Evolutionary conservation across 805 yeast genomes (phyloP), one percentile per base, ranked within the genome.

Genomic region (Metschnikowia colocasiae): DNA sequence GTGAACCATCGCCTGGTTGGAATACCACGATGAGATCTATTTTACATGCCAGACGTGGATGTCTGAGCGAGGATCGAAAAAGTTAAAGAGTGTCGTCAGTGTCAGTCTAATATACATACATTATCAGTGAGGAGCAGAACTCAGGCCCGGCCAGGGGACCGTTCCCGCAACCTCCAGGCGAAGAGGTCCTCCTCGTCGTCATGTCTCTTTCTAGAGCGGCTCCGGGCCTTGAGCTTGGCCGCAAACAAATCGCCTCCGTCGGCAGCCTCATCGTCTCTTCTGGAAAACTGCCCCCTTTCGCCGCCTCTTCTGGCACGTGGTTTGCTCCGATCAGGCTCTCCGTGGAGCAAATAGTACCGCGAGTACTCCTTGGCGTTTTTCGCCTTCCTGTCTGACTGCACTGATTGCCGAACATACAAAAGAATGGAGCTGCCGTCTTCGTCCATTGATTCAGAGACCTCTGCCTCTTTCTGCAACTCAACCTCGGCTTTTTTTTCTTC

Each of bases 341-440:
- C 92, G 54, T 85, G 83, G 15, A 81, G 59, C 48, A 82, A 67
- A 64, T 85, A 85, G 63, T 83, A 85, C 33, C 86, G 63, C 18
- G 87, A 82, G 45, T 74, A 75, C 12, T 71, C 77, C 19, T 78
- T 68, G 8, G 89, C 82, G 50, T 80, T 79, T 46, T 70, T 70
- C 13, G 75, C 75, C 55, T 85, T 85, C 39, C 69, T 68, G 62
- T 85, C 92, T 2, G 75, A 65, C 41, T 63, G 68, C 40, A 74
- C 69, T 9, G 87, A 71, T 53, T 72, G 78, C 48, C 91, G 69
- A 8, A 76, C 66, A 35, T 62, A 54, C 40, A 82, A 59, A 3
- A 62, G 64, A 3, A 69, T 57, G 5, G 69, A 54, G 9, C 65
- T 55, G 18, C 67, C 72, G 48, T 71, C 76, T 53, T 69, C 73